Conservation (phyloP, 345 rosid species). For the Aurinia saxatilis region DNA sequence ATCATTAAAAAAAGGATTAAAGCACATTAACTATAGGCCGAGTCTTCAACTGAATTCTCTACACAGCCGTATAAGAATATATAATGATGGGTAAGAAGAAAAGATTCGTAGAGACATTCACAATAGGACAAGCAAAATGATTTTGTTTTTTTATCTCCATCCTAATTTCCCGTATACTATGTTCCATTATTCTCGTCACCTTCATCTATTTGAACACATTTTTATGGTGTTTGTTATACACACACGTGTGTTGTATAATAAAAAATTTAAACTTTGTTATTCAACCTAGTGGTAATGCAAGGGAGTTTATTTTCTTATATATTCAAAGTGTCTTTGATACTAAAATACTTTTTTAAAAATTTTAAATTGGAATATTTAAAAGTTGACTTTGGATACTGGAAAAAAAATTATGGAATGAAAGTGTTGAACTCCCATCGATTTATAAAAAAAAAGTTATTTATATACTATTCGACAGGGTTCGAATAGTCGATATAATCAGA, state of each 20-base stretch:
- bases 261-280: neutral
- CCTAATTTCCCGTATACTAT: neutral
- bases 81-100: neutral
- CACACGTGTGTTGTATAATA: neutral
- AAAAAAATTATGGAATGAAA: too few species aligned
- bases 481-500: too few species aligned
- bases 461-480: too few species aligned
- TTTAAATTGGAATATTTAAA: too few species aligned
- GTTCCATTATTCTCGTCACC: conserved; percentile 20
- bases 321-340: too few species aligned
- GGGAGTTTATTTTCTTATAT: too few species aligned
- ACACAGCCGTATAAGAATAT: neutral
- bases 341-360: too few species aligned
- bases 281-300: too few species aligned
- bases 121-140: conserved; percentile 17
- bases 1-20: conserved; percentile 7
- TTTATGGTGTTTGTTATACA: neutral
- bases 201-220: neutral
- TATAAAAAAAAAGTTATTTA: too few species aligned
- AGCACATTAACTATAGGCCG: neutral
- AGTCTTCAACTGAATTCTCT: neutral
- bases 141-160: neutral
- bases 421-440: too few species aligned
- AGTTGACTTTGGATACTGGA: too few species aligned
- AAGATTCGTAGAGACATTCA: conserved; percentile 18